Percentiles rank a stretch among this genome's conserved stretches.
Conservation (phyloP, 495 filamentous ascomycete species). For the Tuber aestivum region DNA sequence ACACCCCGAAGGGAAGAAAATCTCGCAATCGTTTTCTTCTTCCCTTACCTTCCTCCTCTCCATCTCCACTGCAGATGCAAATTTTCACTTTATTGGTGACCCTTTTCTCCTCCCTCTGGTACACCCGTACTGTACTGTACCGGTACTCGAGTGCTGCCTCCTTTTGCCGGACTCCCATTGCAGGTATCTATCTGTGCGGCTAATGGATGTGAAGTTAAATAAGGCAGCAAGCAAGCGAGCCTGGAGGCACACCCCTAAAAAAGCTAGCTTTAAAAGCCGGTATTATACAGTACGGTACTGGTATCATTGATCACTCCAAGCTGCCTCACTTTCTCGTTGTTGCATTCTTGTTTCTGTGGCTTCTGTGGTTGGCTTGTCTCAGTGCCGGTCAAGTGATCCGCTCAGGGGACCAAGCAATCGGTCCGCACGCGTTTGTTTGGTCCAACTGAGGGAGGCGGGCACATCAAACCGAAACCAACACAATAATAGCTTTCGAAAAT, state of each 20-base stretch:
- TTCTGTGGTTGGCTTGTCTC: neutral
- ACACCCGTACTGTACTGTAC: neutral
- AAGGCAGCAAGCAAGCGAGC: neutral
- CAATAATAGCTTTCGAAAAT: too few relatives aligned
- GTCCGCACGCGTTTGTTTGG: neutral
- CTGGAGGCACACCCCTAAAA: neutral
- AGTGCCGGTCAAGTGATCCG: neutral
- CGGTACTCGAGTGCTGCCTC: neutral
- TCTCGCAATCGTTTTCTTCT: neutral
- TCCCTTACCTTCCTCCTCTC: neutral
- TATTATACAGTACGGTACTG: neutral
- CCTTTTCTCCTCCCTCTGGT: neutral
- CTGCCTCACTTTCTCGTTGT: neutral
- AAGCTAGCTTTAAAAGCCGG: neutral
- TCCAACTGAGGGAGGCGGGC: too few relatives aligned
- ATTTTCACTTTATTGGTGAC: neutral
- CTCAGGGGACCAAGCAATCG: neutral
- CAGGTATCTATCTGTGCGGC: neutral
- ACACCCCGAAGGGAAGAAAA: neutral
- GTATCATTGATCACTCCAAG: neutral
- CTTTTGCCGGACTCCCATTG: neutral
- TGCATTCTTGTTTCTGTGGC: neutral
- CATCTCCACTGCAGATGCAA: neutral
- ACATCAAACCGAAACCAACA: neutral
- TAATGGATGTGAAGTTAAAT: neutral